Base-by-base conservation (phyloP, 1,284 basidiomycete genomes). In the Papiliotrema nemorosa region DNA sequence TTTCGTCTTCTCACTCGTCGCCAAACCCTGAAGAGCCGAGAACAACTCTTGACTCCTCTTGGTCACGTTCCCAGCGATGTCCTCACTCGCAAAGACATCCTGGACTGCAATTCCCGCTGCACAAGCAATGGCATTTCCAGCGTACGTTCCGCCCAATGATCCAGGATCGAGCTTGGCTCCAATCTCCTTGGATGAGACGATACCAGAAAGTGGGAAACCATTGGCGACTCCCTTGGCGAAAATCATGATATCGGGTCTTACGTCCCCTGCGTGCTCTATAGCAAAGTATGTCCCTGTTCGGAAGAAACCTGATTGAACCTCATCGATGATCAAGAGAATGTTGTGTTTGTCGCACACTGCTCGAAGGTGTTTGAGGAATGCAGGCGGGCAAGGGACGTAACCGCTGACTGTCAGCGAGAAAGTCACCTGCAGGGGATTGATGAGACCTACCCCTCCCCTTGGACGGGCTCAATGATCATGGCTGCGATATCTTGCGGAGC, bases 291-390 rank as follows among this genome's bases (percentile, higher is more conserved):
- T 85, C n/a, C 92, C 93, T 3, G 91, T 90, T 53, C 93, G 78
- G 18, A 86, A 89, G 73, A 90, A 94, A 1, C 93, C 93, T 63
- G 83, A 83, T 77, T 96, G 93, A 18, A 93, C 88, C 73, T 93
- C 90, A 61, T 93, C 90, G 50, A 87, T 74, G 64, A 92, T 69
- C 13, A 88, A 75, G 60, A 92, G 52, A 50, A 97, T 90, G 16
- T 81, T 83, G 70, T 97, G 80, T 72, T 87, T 81, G 71, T 96
- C 90, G 74, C 93, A 97, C 35, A 93, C 81, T 54, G 82, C 78
- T 50, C 92, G 80, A 48, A 97, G 73, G 39, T 87, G 90, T 44
- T 82, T 77, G 55, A 98, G 75, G 78, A 87, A 97, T 24, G 83
- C 81, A 1, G 83, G 66, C 0, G 92, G 90, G 0, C 92, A 89